Base-by-base conservation (phyloP, 169 alveolate genomes). In the Plasmodium falciparum region DNA sequence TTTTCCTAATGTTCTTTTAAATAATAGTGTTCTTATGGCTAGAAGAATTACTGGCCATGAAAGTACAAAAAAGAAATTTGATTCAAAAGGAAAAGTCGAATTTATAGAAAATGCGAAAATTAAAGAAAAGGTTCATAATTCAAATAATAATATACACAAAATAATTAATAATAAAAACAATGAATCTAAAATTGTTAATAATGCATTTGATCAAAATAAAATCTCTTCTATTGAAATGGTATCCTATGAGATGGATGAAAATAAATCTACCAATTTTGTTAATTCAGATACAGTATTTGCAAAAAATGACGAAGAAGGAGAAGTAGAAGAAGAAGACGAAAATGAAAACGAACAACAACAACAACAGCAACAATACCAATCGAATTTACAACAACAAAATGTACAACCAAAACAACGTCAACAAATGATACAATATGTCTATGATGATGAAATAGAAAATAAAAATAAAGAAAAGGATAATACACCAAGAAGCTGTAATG, bases 1-100 rank as follows among this genome's bases (percentile, higher is more conserved):
- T 58, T 93, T 45, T 72, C 92, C 83, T 69, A 93, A 85, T 71
- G 49, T 74, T 56, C 54, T 92, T 88, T 56, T 94, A 76, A 22
- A 83, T 3, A 83, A 70, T 54, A 83, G 91, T 49, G 69, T 70
- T 4, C 69, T 83, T 45, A 83, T 83, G 86, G 91, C 91, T 13
- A 83, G 58, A 83, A 50, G 73, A 43, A 63, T 66, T 3, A 39
- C 4, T 17, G 58, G 20, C 2, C 66, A 33, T 9, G 91, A 83
- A 69, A 63, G 26, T 59, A 50, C 24, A 4, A 83, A 83, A 65
- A 50, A 59, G 52, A 83, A 83, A 62, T 50, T 15, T 9, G 74
- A 83, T 29, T 33, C 20, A 62, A 73, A 26, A 45, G 13, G 24
- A 22, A 73, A 73, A 43, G 24, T 1, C 15, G 71, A 43, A 12